Conservation (phyloP, 176 grass and related monocot genomes). For the Lolium perenne region DNA sequence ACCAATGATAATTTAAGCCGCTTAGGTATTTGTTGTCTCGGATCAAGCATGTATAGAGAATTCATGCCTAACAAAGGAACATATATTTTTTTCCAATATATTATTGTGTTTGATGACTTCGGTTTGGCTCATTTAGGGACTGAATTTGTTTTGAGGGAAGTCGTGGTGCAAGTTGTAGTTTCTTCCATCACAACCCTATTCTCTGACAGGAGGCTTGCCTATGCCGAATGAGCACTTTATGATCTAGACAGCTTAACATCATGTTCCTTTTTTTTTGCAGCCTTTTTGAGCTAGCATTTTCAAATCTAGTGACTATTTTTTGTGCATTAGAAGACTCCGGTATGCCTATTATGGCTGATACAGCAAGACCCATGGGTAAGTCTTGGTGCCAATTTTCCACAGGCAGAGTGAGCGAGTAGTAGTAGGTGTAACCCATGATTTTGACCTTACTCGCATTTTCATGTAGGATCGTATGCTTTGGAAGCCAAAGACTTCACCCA, state of each 20-base stretch:
- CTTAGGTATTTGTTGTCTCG: too few species aligned
- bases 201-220: slow-evolving; percentile 68
- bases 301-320: neutral
- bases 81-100: too few species aligned
- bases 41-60: too few species aligned
- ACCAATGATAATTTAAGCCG: too few species aligned
- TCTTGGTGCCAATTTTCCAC: neutral
- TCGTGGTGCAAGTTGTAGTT: too few species aligned
- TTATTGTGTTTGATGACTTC: too few species aligned
- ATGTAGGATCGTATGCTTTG: neutral
- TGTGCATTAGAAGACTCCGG: too few species aligned
- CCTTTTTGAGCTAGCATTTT: too few species aligned
- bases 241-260: slow-evolving; percentile 45
- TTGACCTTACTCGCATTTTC: neutral
- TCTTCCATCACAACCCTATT: slow-evolving; percentile 73
- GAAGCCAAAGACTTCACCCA: slow-evolving; percentile 64
- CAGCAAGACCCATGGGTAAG: slow-evolving; percentile 36
- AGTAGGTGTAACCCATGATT: neutral
- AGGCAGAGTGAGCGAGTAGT: neutral
- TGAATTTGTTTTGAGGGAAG: too few species aligned
- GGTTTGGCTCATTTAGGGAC: too few species aligned
- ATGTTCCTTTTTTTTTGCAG: neutral
- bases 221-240: slow-evolving; percentile 41
- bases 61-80: too few species aligned
- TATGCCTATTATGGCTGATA: too few species aligned